Evolutionary conservation across 2,329 filamentous ascomycete species (phyloP).

Genomic region (Pezicula neosporulosa): DNA sequence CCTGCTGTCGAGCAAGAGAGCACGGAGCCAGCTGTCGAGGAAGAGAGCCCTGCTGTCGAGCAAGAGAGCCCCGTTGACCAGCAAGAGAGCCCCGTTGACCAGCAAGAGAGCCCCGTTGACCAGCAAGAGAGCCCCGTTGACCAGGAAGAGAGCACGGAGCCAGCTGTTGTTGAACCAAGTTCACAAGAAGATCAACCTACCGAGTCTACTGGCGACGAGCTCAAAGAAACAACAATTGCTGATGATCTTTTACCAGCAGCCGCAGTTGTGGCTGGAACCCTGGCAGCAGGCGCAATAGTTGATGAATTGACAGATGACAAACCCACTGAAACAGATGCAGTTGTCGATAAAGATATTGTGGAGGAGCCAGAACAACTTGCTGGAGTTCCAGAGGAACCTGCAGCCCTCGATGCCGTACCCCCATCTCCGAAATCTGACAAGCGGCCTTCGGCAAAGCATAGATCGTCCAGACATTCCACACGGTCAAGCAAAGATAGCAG

Average conservation of each 20-base stretch:
- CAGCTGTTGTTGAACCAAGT: no score
- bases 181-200: no score
- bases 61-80: no score
- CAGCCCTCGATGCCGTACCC: neutral
- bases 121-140: no score
- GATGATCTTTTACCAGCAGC: neutral
- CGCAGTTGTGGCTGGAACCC: neutral
- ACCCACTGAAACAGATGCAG: neutral
- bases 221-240: conserved; percentile 1
- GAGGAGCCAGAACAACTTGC: conserved; percentile 1
- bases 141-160: no score
- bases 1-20: no score
- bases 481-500: conserved; percentile 1
- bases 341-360: conserved; percentile 1
- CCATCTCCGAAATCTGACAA: conserved; percentile 3
- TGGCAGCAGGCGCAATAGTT: neutral
- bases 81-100: no score
- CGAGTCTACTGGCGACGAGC: neutral
- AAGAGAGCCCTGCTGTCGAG: no score
- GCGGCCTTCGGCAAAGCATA: neutral
- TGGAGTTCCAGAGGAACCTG: neutral
- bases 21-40: no score
- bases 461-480: conserved; percentile 4
- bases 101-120: no score
- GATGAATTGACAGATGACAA: neutral